Evolutionary conservation across 1,139 yeast species (phyloP), one percentile per base, ranked within the genome.

Genomic region (Debaryomycetaceae sp.): DNA sequence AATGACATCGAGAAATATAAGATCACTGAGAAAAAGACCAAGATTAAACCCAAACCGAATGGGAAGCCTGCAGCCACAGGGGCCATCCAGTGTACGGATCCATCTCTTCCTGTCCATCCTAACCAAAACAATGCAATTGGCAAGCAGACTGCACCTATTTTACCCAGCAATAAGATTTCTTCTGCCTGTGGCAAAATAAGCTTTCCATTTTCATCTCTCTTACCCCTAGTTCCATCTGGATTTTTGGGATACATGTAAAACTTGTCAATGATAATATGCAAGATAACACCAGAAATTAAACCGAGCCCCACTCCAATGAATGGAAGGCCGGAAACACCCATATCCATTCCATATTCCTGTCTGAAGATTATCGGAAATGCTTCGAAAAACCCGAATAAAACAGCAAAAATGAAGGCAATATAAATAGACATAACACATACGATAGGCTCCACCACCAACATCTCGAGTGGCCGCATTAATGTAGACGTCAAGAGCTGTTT

Each of bases 71-170:
- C 82, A 31, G 86, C 79, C 38, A 83, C 72, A 9, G 95, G 90
- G 13, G 81, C 85, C 70, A 86, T 81, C 95, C 95, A 88, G 62
- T 87, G 95, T 30, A 86, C 80, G n/a, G 67, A 49, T 1, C 57
- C 50, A 5, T 43, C 41, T 56, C 79, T 76, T 6, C 88, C 78
- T 4, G 91, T 76, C 95, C 95, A 87, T 11, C 85, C 95, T 48
- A 86, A 72, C 95, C 95, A 87, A 64, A 87, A 87, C 47, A 87
- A 70, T 0, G 88, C 76, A 39, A 82, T 70, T 14, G 91, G 91
- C 49, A 87, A 67, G 23, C 80, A 74, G 31, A 84, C 59, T 2
- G 90, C 81, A 24, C 88, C 86, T 47, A 80, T 62, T 51, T 80
- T 76, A 47, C 82, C 81, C 8, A 78, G 55, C 20, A 65, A 49